phyloP scores from a whole-genome alignment of 768 basidiomycete species.

The Fibroporia radiculosa region DNA sequence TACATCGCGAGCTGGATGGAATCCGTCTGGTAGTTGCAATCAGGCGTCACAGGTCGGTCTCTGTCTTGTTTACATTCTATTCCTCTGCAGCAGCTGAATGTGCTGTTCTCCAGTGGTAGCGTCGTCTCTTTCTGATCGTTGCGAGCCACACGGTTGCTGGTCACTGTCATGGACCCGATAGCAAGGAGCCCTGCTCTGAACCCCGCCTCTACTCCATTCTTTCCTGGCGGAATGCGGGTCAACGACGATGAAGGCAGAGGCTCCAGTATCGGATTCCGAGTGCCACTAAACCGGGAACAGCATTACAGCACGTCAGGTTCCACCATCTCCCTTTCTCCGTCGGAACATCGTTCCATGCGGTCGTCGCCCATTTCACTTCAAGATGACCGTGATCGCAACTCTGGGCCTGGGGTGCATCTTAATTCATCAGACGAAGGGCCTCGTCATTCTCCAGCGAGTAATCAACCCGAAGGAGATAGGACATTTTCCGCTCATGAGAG shows the following conservation, averaged over 20 bases:
- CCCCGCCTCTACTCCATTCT: conserved; percentile 80
- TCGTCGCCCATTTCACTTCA: conserved; percentile 61
- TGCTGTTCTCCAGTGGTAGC: conserved; percentile 6
- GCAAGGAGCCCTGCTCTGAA: conserved; percentile 72
- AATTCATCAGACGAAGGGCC: conserved; percentile 25
- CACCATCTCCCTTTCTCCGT: conserved; percentile 49
- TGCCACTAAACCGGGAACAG: conserved; percentile 35
- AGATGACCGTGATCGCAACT: conserved; percentile 25
- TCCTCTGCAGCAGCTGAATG: conserved; percentile 13
- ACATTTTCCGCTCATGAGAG: conserved; percentile 31
- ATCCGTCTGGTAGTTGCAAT: conserved; percentile 15
- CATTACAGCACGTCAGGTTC: conserved; percentile 41
- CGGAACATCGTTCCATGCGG: conserved; percentile 58
- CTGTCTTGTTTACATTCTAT: not conserved
- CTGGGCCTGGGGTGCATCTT: conserved; percentile 17
- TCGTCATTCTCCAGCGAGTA: conserved; percentile 40
- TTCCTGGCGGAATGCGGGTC: conserved; percentile 58
- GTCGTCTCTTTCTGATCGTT: conserved; percentile 32
- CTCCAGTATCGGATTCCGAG: conserved; percentile 36
- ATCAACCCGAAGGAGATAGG: conserved; percentile 39
- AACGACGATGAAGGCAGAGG: conserved; percentile 44
- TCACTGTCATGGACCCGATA: conserved; percentile 37
- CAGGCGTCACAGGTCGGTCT: conserved; percentile 18
- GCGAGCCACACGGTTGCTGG: conserved; percentile 14
- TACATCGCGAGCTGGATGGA: conserved; percentile 16